Evolutionary conservation across 2,329 filamentous ascomycete species (phyloP), one percentile per base, ranked within the genome.

Genomic region (Bipolaris cookei): DNA sequence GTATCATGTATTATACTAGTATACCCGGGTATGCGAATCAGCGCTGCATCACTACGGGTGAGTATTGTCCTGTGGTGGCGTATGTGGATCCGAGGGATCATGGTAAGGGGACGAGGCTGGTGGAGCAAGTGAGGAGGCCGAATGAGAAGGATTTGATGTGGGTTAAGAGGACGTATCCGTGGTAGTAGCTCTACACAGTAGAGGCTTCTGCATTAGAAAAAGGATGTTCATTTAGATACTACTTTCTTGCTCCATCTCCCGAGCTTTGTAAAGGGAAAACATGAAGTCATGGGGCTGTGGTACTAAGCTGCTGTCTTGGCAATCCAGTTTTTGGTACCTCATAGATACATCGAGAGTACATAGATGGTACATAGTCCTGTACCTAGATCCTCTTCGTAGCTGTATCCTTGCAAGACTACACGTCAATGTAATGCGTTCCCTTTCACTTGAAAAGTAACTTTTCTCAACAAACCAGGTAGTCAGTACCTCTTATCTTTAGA

Each of bases 1-100:
- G 50, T 23, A 39, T 57, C 32, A 54, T 57, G 50, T 44, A 57
- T 21, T 49, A 48, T n/a, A 16, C 30, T 0, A 53, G 54, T 16
- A 13, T 25, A 2, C 16, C 38, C 11, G 54, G 50, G 2, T 44
- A 38, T 13, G 25, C 32, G n/a, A 41, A 45, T 4, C 3, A 16
- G 13, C 10, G 32, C n/a, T 57, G 50, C 5, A 14, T 41, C 3
- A 6, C 37, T 0, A 20, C 30, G 16, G 44, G 50, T 4, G 16
- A 48, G 18, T 18, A 32, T 1, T 54, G 54, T 8, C 37, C 54
- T 0, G 16, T 57, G 3, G 11, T 25, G 14, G 23, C 16, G 1
- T 44, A 37, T 2, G n/a, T 34, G 2, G 32, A 57, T 18, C 23
- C 6, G 14, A 23, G 39, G n/a, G 32, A 54, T 28, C 54, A 57